Base-by-base conservation (phyloP, 495 filamentous ascomycete genomes). In the Wilcoxina mikolae region DNA sequence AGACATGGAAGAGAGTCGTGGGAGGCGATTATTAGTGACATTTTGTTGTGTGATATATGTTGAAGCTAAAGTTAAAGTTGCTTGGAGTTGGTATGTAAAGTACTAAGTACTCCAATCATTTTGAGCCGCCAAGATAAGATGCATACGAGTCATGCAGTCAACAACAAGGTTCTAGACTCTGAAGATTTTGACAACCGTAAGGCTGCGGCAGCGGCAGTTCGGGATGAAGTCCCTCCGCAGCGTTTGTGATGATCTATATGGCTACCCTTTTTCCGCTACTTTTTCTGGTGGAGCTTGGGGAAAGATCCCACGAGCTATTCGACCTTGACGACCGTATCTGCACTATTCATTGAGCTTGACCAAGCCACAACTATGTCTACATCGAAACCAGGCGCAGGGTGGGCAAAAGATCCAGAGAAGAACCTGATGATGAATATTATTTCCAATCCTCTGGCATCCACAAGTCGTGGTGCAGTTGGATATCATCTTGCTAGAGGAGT, bases 1-100 rank as follows among this genome's bases (percentile, higher is more conserved):
- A 27, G 79, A 88, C 85, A 94, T 20, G 85, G 87, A 15, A 94
- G 79, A 12, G 85, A 93, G 65, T 93, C 87, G 70, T 90, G 83
- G 39, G 77, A 74, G 58, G 78, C 77, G 47, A 76, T 78, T 55
- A 84, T 81, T 51, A 85, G 73, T 53, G 84, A 75, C 81, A 87
- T 84, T 26, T 55, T 69, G 56, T 18, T n/a, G 3, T 46, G 2
- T 46, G 15, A 7, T 46, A 39, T n/a, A n/a, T n/a, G n/a, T n/a
- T n/a, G n/a, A n/a, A n/a, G n/a, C n/a, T n/a, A n/a, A n/a, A n/a
- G n/a, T n/a, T n/a, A n/a, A n/a, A 18, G 31, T 7, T 35, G 7
- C 31, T 7, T 35, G 31, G 31, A 15, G 31, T 7, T 35, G 31
- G 31, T 35, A 7, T 15, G 31, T 35, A 15, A 15, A 15, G n/a